These are phyloP conservation scores for Hypoxylon sp. DNA, from an alignment of 2,329 filamentous ascomycete species.

Conservation along the genomic window DNA sequence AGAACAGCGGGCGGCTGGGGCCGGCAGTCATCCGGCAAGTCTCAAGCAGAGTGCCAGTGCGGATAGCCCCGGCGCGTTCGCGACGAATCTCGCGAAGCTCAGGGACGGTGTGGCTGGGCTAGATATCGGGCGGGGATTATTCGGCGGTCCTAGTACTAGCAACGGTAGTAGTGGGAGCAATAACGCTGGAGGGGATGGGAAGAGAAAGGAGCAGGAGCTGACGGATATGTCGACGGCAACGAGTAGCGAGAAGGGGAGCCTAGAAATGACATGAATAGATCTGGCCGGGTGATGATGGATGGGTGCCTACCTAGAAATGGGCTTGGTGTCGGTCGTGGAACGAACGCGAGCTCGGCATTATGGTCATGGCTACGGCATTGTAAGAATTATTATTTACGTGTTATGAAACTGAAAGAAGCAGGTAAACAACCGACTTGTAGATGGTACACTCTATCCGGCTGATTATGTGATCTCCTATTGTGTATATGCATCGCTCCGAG, in stretches of 20 bases:
- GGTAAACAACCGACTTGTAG: neutral
- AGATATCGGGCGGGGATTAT: slow-evolving; percentile 64
- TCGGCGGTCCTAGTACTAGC: slow-evolving; percentile 50
- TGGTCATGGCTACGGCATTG: slow-evolving; percentile 15
- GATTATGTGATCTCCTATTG: neutral
- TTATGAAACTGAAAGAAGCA: slow-evolving; percentile 7
- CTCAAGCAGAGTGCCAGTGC: slow-evolving; percentile 63
- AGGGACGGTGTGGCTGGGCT: slow-evolving; percentile 65
- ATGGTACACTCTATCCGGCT: neutral
- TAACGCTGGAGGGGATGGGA: neutral
- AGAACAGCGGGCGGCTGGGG: slow-evolving; percentile 35
- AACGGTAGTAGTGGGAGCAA: neutral
- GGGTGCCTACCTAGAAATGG: slow-evolving; percentile 1
- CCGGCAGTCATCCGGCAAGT: slow-evolving; percentile 51
- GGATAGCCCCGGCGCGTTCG: slow-evolving; percentile 62
- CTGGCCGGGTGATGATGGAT: neutral
- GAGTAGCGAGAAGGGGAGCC: slow-evolving; percentile 26
- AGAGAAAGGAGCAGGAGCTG: slow-evolving; percentile 47
- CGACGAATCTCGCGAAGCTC: slow-evolving; percentile 58
- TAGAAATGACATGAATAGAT: slow-evolving; percentile 39
- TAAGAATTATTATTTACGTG: slow-evolving; percentile 31
- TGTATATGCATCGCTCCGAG: neutral
- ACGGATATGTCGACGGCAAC: slow-evolving; percentile 46
- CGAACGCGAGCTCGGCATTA: slow-evolving; percentile 7
- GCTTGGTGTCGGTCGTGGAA: slow-evolving; percentile 3